phyloP scores from a whole-genome alignment of 75 land plant genomes.

The Cunninghamia lanceolata region DNA sequence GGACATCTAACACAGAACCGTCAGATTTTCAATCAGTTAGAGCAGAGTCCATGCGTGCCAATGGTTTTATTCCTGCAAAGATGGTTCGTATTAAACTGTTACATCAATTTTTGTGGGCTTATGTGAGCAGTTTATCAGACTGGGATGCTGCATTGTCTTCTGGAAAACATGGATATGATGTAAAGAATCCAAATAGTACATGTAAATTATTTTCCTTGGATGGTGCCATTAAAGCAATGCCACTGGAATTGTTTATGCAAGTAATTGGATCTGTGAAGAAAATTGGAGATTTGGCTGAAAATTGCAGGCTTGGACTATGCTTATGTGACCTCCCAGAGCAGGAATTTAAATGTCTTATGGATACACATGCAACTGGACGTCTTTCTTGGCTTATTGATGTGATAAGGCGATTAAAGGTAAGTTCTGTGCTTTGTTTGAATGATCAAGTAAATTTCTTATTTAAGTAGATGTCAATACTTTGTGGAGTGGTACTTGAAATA shows the following conservation, averaged over 20 bases:
- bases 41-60: conserved; percentile 60
- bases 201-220: conserved; percentile 58
- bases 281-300: conserved; percentile 57
- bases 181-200: conserved; percentile 31
- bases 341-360: conserved; percentile 54
- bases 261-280: conserved; percentile 13
- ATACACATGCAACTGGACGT: conserved; percentile 65
- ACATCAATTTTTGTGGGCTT: conserved; percentile 81
- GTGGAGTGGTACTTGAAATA: not conserved
- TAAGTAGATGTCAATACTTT: not conserved
- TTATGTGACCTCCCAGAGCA: conserved; percentile 70
- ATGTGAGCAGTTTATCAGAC: conserved; percentile 43
- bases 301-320: conserved; percentile 56
- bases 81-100: conserved; percentile 90
- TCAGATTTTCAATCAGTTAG: conserved; percentile 23
- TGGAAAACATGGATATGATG: conserved; percentile 26
- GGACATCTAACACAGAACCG: conserved; percentile 19
- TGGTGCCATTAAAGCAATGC: not conserved
- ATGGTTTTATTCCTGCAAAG: conserved; percentile 88
- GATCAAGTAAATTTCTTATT: not conserved
- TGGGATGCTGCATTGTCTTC: conserved; percentile 31
- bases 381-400: conserved; percentile 52
- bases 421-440: too few species aligned
- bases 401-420: too few species aligned
- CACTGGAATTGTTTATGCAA: too few species aligned